Evolutionary conservation across 768 basidiomycete genomes (phyloP), one percentile per base, ranked within the genome.

Genomic region (Tulasnella sp.): DNA sequence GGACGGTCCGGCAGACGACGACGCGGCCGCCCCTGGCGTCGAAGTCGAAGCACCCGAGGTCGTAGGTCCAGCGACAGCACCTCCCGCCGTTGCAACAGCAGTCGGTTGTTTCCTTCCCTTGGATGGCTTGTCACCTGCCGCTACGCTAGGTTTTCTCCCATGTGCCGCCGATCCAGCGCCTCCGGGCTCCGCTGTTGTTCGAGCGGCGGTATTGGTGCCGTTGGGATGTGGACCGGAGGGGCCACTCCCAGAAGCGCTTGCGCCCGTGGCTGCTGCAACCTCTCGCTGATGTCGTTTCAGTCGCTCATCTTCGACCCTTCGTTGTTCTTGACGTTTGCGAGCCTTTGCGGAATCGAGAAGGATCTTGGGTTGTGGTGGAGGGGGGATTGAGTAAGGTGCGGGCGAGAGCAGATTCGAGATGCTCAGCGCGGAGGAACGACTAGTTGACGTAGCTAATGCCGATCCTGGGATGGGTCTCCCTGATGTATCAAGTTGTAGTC

Each of bases 341-440:
- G 71, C 71, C 39, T 72, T 72, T 36, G 44, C 64, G 36, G 71
- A 35, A 39, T 72, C 71, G 19, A 72, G 64, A 35, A 72, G 62
- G 71, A 72, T 72, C 44, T 72, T 72, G 71, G 62, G 71, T 29
- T 59, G 62, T 17, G 71, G 36, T 36, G 71, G 39, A 39, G 62
- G 39, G 22, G 71, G 71, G 59, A 62, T 44, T 32, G 69, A 29
- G 37, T 37, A 36, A 39, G 71, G 71, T 16, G 71, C 71, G 34
- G 71, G 71, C 44, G 71, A 72, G 64, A 72, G 71, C 26, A 72
- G 71, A 34, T 72, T 72, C 2, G 71, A 72, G 19, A 72, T 72
- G 32, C 71, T 59, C 3, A 72, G 62, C 2, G 71, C 64, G 36
- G 62, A 66, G 19, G 71, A 72, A 19, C 35, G 52, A 59, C 3